Conservation (phyloP, 805 yeast species). For the Wickerhamomyces canadensis region DNA sequence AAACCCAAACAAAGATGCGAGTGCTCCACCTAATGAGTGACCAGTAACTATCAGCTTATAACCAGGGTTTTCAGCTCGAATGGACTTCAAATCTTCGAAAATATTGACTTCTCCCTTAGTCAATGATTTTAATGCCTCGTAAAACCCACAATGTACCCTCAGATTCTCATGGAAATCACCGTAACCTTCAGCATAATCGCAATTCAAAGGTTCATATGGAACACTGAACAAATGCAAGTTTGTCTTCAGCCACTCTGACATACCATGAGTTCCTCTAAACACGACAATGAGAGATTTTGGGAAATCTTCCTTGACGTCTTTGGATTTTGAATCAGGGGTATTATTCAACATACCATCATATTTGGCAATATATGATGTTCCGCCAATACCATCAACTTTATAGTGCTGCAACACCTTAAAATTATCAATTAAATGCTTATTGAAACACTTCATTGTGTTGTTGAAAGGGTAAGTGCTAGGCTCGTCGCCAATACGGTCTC, state of each 20-base stretch:
- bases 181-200: not conserved
- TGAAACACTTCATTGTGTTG: too few relatives aligned
- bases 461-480: too few relatives aligned
- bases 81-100: conserved; percentile 27
- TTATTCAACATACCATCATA: not conserved
- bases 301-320: not conserved
- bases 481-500: too few relatives aligned
- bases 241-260: not conserved
- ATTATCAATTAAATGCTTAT: too few relatives aligned
- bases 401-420: not conserved
- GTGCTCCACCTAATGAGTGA: conserved; percentile 64
- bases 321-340: too few relatives aligned
- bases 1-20: conserved; percentile 52
- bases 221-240: not conserved
- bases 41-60: conserved; percentile 27
- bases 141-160: not conserved
- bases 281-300: not conserved
- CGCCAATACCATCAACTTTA: not conserved
- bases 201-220: not conserved
- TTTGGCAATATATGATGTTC: not conserved
- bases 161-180: not conserved
- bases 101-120: too few relatives aligned
- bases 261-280: not conserved
- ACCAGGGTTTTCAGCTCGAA: conserved; percentile 36
- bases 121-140: not conserved